These are phyloP conservation scores for Carallia brachiata DNA, from an alignment of 345 rosid genomes.

Conservation along the genomic window DNA sequence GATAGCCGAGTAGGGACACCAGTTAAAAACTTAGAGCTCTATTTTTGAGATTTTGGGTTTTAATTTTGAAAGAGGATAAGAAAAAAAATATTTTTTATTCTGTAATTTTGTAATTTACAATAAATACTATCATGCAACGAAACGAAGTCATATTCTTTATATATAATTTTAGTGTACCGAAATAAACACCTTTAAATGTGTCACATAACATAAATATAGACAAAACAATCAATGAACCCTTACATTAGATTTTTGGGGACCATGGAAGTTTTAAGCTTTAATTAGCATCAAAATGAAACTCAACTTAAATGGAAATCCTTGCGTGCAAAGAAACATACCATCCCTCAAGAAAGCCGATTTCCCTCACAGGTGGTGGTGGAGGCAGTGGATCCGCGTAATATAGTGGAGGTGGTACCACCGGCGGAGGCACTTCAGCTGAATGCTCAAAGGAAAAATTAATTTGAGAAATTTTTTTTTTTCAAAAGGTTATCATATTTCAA, in stretches of 20 bases:
- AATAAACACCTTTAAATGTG: too few species aligned
- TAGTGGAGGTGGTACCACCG: conserved; percentile 57
- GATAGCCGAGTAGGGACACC: too few species aligned
- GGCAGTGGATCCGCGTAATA: conserved; percentile 35
- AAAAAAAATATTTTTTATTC: too few species aligned
- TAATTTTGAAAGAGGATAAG: too few species aligned
- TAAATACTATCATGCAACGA: too few species aligned
- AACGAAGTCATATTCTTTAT: too few species aligned
- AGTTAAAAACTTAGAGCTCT: too few species aligned
- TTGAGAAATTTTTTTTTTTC: neutral
- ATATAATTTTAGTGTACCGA: too few species aligned
- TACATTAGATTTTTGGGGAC: neutral
- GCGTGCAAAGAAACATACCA: conserved; percentile 30
- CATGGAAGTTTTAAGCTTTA: too few species aligned
- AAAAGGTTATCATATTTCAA: neutral
- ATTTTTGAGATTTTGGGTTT: too few species aligned
- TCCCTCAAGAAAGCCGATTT: conserved; percentile 51
- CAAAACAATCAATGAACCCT: neutral
- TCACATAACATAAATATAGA: conserved; percentile 58
- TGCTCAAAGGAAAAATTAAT: neutral
- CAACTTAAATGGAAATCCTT: neutral
- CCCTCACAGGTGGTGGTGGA: conserved; percentile 40
- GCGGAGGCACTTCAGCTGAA: conserved; percentile 31
- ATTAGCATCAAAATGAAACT: too few species aligned
- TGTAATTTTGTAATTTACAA: too few species aligned